Base-by-base conservation (phyloP, 2,329 filamentous ascomycete genomes). In the Lizonia empirigonia region DNA sequence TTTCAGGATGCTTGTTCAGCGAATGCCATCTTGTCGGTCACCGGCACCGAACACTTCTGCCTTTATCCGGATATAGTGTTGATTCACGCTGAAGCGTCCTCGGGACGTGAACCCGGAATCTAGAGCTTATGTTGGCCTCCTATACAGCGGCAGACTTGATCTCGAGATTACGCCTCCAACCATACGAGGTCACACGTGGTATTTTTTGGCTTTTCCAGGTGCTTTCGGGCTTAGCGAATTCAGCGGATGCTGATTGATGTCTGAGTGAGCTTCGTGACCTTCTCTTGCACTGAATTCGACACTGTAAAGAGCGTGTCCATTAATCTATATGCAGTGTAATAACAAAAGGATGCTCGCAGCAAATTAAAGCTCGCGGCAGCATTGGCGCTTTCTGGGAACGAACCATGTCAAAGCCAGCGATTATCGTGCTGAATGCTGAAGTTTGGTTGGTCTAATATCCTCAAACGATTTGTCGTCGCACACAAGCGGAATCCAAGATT, bases 61-160 rank as follows among this genome's bases (percentile, higher is more conserved):
- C n/a, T 52, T 47, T 52, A 52, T 34, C 49, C 49, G 49, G 37
- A 19, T 42, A 47, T 30, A 47, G 36, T 47, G 20, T 22, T 27
- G 41, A 40, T 33, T 12, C 13, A 4, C 24, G 36, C 15, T 9
- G 24, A 37, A 9, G 9, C 36, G 20, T 13, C 9, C 12, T 22
- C 49, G 49, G 49, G 30, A 38, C 42, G 49, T 19, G 26, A n/a
- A 16, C 22, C 49, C 49, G 49, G 18, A 44, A 29, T 36, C 29
- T 23, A 42, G 13, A 29, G 19, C 27, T 15, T 45, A 26, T 7
- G 19, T 13, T n/a, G 16, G 24, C 24, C n/a, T 45, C 9, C 29
- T 45, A 16, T 45, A 45, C 22, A 24, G 34, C 7, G 32, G 13
- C 18, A 8, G 7, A 12, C 24, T 5, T 22, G n/a, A n/a, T 10